Evolutionary conservation across 2,329 filamentous ascomycete genomes (phyloP).

Genomic region (Nothopassalora personata): DNA sequence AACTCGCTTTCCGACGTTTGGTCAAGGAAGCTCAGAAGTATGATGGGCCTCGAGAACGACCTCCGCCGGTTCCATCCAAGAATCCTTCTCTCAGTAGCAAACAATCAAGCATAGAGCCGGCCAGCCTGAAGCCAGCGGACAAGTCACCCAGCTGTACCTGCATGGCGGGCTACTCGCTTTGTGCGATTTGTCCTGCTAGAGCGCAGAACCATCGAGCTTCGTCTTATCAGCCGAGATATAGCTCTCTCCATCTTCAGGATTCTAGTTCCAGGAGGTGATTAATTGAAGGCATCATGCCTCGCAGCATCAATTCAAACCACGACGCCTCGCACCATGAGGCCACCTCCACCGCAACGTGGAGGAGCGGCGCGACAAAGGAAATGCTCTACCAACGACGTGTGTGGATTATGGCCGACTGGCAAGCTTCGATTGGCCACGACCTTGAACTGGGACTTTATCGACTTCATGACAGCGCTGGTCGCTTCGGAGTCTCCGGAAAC

Average conservation of each 20-base stretch:
- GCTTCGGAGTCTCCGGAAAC: not conserved
- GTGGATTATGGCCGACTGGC: too few species aligned
- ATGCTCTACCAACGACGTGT: too few species aligned
- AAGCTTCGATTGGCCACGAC: too few species aligned
- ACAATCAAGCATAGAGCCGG: not conserved
- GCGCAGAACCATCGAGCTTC: not conserved
- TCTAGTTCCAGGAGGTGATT: not conserved
- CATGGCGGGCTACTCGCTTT: not conserved
- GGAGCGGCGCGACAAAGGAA: too few species aligned
- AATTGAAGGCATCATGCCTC: not conserved
- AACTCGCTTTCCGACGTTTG: constrained; percentile 3
- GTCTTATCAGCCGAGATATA: not conserved
- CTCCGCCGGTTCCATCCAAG: not conserved
- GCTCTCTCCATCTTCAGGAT: not conserved
- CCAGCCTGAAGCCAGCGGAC: not conserved
- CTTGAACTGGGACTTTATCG: too few species aligned
- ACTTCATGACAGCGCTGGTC: not conserved
- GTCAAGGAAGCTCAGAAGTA: constrained; percentile 1
- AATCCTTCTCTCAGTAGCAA: not conserved
- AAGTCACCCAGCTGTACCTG: not conserved
- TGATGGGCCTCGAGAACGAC: not conserved
- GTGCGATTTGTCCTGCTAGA: not conserved
- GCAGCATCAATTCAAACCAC: too few species aligned
- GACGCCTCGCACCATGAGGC: too few species aligned
- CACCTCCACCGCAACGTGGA: too few species aligned